Evolutionary conservation across 2,329 filamentous ascomycete species (phyloP).

Genomic region (Lizonia empirigonia): DNA sequence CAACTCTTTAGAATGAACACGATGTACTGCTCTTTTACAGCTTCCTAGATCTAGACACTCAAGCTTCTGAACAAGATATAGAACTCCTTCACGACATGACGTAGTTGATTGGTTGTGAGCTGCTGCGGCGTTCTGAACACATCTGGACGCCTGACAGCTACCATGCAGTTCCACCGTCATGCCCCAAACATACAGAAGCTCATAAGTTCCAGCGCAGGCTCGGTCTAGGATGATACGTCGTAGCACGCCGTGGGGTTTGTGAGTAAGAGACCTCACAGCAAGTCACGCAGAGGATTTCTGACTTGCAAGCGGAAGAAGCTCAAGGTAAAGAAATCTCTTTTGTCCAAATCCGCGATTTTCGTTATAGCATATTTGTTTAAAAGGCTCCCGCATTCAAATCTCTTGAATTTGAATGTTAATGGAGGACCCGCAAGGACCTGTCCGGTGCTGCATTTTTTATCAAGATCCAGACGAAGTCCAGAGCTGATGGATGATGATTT

Average conservation of each 20-base stretch:
- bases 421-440: no score
- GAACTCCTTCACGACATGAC: no score
- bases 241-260: constrained; percentile 37
- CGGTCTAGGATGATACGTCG: constrained; percentile 29
- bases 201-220: not conserved
- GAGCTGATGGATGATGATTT: no score
- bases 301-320: constrained; percentile 45
- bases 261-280: constrained; percentile 41
- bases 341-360: not conserved
- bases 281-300: constrained; percentile 39
- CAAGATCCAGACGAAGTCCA: no score
- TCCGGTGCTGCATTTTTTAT: no score
- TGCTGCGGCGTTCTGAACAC: not conserved
- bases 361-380: no score
- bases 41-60: no score
- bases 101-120: not conserved
- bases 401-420: no score
- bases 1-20: no score
- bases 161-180: not conserved
- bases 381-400: no score
- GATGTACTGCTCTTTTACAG: no score
- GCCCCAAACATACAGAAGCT: not conserved
- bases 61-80: no score
- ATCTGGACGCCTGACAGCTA: not conserved
- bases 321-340: constrained; percentile 31